A percentile compares a stretch with the other conserved stretches of the same genome.
Evolutionary conservation across 2,329 filamentous ascomycete species (phyloP).

Genomic region (Rhexocercosporidium sp.): DNA sequence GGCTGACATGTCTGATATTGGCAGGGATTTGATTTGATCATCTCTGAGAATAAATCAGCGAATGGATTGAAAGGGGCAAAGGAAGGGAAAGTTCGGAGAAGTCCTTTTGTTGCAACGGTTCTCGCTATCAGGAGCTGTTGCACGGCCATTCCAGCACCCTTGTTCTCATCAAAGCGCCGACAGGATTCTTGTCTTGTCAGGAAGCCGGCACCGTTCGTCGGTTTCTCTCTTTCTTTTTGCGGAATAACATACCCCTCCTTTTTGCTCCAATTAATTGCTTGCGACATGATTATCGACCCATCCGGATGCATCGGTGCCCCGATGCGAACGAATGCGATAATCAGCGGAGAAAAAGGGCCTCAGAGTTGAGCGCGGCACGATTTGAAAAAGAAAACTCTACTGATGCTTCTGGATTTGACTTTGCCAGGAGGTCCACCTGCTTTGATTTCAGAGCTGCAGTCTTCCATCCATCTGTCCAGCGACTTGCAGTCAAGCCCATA

Average conservation of each 20-base stretch:
- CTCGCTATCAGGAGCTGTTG: constrained; percentile 6
- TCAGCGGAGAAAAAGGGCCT: background rate
- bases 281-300: constrained; percentile 5
- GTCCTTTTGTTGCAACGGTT: background rate
- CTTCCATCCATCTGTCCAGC: background rate
- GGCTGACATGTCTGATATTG: background rate
- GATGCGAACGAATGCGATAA: constrained; percentile 4
- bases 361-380: background rate
- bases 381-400: constrained; percentile 1
- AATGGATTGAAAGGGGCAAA: background rate
- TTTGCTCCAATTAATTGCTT: constrained; percentile 1
- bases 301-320: background rate
- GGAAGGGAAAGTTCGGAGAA: constrained; percentile 2
- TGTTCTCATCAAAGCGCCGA: constrained; percentile 15
- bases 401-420: background rate
- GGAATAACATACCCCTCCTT: background rate
- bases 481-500: background rate
- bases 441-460: background rate
- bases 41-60: background rate
- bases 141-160: constrained; percentile 4
- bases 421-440: no score
- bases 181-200: background rate
- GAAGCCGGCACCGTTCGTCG: background rate
- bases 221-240: background rate
- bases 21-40: background rate